Base-by-base conservation (phyloP, 2,329 filamentous ascomycete species). In the Beauveria sp. region DNA sequence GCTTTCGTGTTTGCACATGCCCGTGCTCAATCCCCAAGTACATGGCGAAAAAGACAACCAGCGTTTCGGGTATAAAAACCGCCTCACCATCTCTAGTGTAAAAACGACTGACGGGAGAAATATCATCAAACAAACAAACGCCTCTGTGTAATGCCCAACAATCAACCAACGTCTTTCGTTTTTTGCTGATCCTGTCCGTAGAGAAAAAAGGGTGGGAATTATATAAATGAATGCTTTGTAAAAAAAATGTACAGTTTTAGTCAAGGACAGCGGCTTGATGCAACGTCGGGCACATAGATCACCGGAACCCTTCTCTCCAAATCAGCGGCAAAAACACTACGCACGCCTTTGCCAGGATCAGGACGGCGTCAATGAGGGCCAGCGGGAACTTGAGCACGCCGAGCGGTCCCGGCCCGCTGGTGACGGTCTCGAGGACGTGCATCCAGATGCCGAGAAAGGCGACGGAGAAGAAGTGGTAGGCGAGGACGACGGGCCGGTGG, bases 391-490 rank as follows among this genome's bases (percentile, higher is more conserved):
- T 75, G 70, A 80, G 70, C 70, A 74, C 63, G 80, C 78, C 65
- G 6, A 67, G 61, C 16, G 70, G 66, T 67, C 59, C 67, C 65
- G 68, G 61, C 10, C 61, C 61, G 51, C 55, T 67, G 30, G 73
- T 72, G 26, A 79, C 63, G 59, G 78, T 70, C 9, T 73, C 71
- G 48, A 75, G 67, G 5, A 69, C 70, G 63, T 81, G 76, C 63
- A 86, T 70, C 88, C 90, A 96, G 66, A 97, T 91, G 28, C 88
- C 86, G 66, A 96, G 83, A 66, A 97, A 86, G 3, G 94, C 94
- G 37, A 99, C 94, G 30, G 87, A 84, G 77, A 97, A 99, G 78
- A 99, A 99, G 75, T 99, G 94, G 72, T 89, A 90, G 67, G 94
- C 87, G 44, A 99, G 84, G 44, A 92, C 82, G 56, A 86, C 74